phyloP scores from a whole-genome alignment of 75 land plant species.

The Cunninghamia lanceolata region DNA sequence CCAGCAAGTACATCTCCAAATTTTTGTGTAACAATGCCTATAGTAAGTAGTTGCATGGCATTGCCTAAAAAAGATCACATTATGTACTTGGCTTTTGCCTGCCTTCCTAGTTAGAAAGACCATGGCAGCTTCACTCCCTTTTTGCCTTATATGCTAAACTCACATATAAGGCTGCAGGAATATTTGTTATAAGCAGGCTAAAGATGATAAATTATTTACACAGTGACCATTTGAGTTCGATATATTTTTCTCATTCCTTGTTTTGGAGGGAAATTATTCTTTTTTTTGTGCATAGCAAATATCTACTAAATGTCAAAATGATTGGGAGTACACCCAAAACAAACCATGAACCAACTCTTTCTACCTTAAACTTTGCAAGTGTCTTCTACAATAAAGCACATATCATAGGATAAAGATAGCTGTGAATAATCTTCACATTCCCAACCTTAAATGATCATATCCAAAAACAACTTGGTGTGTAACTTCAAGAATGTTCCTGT shows the following conservation, averaged over 20 bases:
- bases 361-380: constrained; percentile 54
- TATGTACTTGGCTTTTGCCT: constrained; percentile 40
- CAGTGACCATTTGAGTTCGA: not conserved
- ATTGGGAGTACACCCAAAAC: constrained; percentile 89
- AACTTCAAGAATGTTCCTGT: constrained; percentile 91
- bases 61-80: constrained; percentile 71
- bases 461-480: constrained; percentile 85
- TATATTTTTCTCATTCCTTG: not conserved
- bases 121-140: constrained; percentile 92
- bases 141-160: constrained; percentile 90
- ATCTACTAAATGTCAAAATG: constrained; percentile 81
- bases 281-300: constrained; percentile 47
- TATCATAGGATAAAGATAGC: constrained; percentile 85
- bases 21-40: constrained; percentile 68
- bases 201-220: constrained; percentile 27
- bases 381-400: constrained; percentile 80
- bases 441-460: constrained; percentile 98
- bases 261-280: not conserved
- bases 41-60: constrained; percentile 95
- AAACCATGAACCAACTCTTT: constrained; percentile 86
- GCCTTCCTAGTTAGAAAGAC: constrained; percentile 66
- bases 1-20: constrained; percentile 76
- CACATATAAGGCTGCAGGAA: constrained; percentile 86
- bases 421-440: constrained; percentile 82
- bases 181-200: constrained; percentile 62